Evolutionary conservation across 2,329 filamentous ascomycete species (phyloP), one percentile per base, ranked within the genome.

Genomic region (Ophiostoma montium): DNA sequence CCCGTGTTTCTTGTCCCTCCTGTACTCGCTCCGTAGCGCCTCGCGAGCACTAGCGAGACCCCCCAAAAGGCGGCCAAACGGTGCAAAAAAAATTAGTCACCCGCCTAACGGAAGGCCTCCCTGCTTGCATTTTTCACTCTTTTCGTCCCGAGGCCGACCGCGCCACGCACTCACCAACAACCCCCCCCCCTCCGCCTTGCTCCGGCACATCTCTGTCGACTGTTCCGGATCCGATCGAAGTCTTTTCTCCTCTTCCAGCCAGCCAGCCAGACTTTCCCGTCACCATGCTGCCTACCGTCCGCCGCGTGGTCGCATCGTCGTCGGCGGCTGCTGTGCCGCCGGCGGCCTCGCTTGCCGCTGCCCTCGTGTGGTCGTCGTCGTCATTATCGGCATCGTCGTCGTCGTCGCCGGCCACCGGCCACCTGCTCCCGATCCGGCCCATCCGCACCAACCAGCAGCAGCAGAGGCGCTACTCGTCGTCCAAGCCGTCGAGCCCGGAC

Each of bases 401-500:
- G 31, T 18, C 48, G 30, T 21, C 43, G 13, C 42, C n/a, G 8
- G 53, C 58, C 49, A 57, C 64, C 52, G 55, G 35, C 23, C 46
- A 46, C 67, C 41, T 46, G n/a, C 56, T 63, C 66, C 57, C 58
- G 62, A 54, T 62, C 65, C 48, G 60, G 49, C 33, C 50, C 9
- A 39, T 35, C 5, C 18, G 33, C 39, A 38, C 30, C 33, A 44
- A 49, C 38, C 50, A 35, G 23, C 44, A 35, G 15, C 72, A 72
- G 56, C 74, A 76, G 63, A 67, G 73, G 57, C 68, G 75, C 55
- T 76, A 69, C 58, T 79, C 76, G 11, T 79, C 76, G 30, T 79
- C 76, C 32, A 80, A 79, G 61, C 74, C 76, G n/a, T 78, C 75
- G 35, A 72, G 71, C 57, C 70, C 75, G n/a, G 74, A 75, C 53